Conservation (phyloP, 2,329 filamentous ascomycete genomes). For the Aspergillus fischeri region DNA sequence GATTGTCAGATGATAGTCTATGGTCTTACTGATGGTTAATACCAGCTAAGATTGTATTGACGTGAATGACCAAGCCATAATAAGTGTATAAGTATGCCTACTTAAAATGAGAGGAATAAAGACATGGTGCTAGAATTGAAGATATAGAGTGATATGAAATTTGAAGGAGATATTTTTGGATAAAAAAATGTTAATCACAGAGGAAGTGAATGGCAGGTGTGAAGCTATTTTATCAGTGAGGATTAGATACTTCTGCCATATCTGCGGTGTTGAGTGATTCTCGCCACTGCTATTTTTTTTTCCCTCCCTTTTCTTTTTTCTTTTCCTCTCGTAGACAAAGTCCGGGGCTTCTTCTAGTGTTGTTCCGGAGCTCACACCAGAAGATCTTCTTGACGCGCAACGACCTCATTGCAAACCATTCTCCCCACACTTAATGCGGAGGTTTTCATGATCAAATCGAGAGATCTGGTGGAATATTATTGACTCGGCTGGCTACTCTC, state of each 20-base stretch:
- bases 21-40: background rate
- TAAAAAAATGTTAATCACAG: background rate
- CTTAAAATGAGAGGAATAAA: background rate
- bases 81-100: background rate
- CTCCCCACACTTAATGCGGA: slow-evolving; percentile 17
- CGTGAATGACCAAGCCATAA: background rate
- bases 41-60: background rate
- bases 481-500: slow-evolving; percentile 17
- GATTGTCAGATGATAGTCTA: background rate
- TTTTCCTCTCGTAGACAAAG: slow-evolving; percentile 4
- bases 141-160: background rate
- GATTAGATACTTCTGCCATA: background rate
- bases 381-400: slow-evolving; percentile 17
- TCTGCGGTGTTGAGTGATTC: background rate
- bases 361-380: slow-evolving; percentile 15
- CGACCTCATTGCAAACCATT: slow-evolving; percentile 6
- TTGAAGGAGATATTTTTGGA: background rate
- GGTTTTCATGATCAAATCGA: slow-evolving; percentile 14
- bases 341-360: slow-evolving; percentile 13
- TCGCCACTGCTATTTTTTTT: slow-evolving; percentile 3
- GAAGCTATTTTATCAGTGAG: background rate
- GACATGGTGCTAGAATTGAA: background rate
- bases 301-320: slow-evolving; percentile 4
- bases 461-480: slow-evolving; percentile 23
- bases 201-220: background rate